phyloP scores from a whole-genome alignment of 2,329 filamentous ascomycete genomes.

The Trichoderma koningiopsis region DNA sequence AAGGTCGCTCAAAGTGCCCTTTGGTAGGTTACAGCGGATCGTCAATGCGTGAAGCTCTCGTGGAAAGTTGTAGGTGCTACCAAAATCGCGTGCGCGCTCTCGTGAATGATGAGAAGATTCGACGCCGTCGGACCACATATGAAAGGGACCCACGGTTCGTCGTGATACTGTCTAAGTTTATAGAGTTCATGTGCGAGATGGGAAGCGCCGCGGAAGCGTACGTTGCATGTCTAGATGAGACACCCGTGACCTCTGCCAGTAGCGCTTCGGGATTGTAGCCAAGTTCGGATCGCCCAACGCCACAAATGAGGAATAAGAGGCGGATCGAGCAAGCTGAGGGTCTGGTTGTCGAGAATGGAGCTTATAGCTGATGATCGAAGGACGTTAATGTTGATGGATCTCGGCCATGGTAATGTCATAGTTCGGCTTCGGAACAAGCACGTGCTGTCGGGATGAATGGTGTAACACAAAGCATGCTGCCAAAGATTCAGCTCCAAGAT shows the following conservation, averaged over 20 bases:
- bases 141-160: background rate
- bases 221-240: background rate
- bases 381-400: background rate
- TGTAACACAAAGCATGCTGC: background rate
- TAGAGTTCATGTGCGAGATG: slow-evolving; percentile 1
- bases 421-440: slow-evolving; percentile 11
- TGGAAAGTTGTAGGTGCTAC: slow-evolving; percentile 23
- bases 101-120: background rate
- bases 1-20: slow-evolving; percentile 3
- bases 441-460: background rate
- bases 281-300: background rate
- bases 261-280: background rate
- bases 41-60: slow-evolving; percentile 7
- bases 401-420: background rate
- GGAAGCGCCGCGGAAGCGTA: background rate
- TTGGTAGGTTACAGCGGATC: background rate
- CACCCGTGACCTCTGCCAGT: background rate
- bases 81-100: background rate
- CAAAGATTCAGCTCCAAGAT: background rate
- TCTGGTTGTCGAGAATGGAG: background rate
- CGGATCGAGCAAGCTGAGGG: background rate
- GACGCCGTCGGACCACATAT: slow-evolving; percentile 24
- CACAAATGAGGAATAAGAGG: background rate
- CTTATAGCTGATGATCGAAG: background rate
- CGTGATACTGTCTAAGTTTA: slow-evolving; percentile 10